Evolutionary conservation across 192 early-diverging fungal species (phyloP).

Genomic region (Pecoramyces ruminantium): DNA sequence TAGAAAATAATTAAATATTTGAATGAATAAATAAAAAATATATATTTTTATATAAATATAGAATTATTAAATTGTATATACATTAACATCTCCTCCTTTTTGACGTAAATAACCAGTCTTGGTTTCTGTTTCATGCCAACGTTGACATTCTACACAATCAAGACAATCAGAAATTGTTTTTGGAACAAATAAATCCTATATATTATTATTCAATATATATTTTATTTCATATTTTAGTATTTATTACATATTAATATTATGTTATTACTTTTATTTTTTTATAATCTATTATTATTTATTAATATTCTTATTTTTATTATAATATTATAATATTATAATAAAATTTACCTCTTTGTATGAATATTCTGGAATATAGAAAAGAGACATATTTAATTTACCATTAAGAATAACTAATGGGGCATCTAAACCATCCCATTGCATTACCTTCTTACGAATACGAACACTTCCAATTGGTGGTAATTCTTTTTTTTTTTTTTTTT

Average conservation of each 20-base stretch:
- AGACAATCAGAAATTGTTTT: not conserved
- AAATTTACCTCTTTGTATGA: not conserved
- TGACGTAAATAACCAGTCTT: not conserved
- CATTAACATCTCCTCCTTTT: not conserved
- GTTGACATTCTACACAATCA: not conserved
- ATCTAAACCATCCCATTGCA: not conserved
- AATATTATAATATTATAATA: too few relatives aligned
- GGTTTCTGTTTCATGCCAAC: not conserved
- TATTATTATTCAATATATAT: not conserved
- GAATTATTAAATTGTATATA: not conserved
- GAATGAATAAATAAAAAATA: not conserved
- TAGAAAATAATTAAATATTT: too few relatives aligned
- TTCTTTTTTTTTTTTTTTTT: not conserved
- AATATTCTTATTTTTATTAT: too few relatives aligned
- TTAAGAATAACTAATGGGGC: not conserved
- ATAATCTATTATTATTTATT: too few relatives aligned
- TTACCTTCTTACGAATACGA: not conserved
- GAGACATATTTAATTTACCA: not conserved
- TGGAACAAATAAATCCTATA: not conserved
- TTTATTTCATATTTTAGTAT: too few relatives aligned
- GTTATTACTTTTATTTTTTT: too few relatives aligned
- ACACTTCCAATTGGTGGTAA: not conserved
- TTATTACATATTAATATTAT: too few relatives aligned
- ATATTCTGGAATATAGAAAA: not conserved
- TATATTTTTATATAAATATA: too few relatives aligned